Evolutionary conservation across 176 grass and related monocot genomes (phyloP).

Genomic region (Aechmea fasciata): DNA sequence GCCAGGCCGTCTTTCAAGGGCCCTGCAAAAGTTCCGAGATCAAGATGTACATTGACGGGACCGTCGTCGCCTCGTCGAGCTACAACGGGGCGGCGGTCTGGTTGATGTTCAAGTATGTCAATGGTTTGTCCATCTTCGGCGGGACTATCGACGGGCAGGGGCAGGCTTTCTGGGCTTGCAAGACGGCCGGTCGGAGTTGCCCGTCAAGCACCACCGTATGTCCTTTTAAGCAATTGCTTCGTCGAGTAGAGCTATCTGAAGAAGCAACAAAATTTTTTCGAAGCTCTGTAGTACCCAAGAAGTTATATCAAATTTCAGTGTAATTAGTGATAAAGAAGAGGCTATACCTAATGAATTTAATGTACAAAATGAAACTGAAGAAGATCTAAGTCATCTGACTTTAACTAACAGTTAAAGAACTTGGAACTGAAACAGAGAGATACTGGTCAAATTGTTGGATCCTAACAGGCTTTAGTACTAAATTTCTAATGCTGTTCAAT

Average conservation of each 20-base stretch:
- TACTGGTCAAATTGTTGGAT: neutral
- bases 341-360: no score
- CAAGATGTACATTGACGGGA: constrained; percentile 31
- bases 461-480: neutral
- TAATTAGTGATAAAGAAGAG: no score
- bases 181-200: constrained; percentile 23
- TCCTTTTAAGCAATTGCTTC: neutral
- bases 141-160: constrained; percentile 44
- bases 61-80: constrained; percentile 31
- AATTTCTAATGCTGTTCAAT: neutral
- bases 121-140: constrained; percentile 39
- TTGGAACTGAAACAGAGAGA: neutral
- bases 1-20: constrained; percentile 32
- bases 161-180: constrained; percentile 43
- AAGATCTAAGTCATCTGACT: no score
- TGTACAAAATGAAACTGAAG: no score
- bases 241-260: neutral
- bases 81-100: constrained; percentile 19
- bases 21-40: constrained; percentile 36
- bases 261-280: neutral
- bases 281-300: neutral
- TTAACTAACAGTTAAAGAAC: no score
- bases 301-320: no score
- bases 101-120: constrained; percentile 58
- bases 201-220: constrained; percentile 32